Evolutionary conservation across 2,329 filamentous ascomycete species (phyloP).

Genomic region (Onygenales sp.): DNA sequence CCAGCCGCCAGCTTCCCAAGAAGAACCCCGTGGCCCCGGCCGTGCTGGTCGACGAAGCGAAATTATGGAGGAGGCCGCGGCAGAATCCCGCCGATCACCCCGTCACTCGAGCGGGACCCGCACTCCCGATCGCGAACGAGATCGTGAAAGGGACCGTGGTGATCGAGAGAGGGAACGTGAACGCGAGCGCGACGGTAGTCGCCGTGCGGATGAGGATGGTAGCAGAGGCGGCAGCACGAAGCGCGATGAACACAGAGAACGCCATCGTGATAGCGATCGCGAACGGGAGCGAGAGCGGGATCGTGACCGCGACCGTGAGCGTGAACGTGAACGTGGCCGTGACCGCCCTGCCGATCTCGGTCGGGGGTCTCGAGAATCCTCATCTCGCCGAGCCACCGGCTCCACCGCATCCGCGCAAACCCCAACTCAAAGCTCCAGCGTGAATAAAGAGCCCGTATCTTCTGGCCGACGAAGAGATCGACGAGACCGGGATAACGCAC

Average conservation of each 20-base stretch:
- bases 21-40: conserved; percentile 18
- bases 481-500: conserved; percentile 5
- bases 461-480: conserved; percentile 5
- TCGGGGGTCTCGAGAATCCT: conserved; percentile 6
- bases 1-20: conserved; percentile 17
- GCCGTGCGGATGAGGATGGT: conserved; percentile 21
- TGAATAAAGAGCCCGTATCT: conserved; percentile 1
- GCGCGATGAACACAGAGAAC: conserved; percentile 29
- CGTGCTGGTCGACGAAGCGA: conserved; percentile 24
- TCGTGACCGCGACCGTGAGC: conserved; percentile 12
- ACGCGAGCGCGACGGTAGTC: conserved; percentile 17
- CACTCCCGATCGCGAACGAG: conserved; percentile 16
- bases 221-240: conserved; percentile 18
- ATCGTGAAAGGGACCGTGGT: conserved; percentile 12
- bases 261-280: conserved; percentile 18
- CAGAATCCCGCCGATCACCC: conserved; percentile 24
- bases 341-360: conserved; percentile 3
- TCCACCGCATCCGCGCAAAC: too few species aligned
- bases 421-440: neutral
- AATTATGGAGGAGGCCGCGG: conserved; percentile 23
- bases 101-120: conserved; percentile 17
- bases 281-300: conserved; percentile 16
- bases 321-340: conserved; percentile 5
- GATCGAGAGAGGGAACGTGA: conserved; percentile 20
- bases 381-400: conserved; percentile 1